These are phyloP conservation scores for Ormosia emarginata DNA, from an alignment of 306 rosid genomes.

Conservation along the genomic window DNA sequence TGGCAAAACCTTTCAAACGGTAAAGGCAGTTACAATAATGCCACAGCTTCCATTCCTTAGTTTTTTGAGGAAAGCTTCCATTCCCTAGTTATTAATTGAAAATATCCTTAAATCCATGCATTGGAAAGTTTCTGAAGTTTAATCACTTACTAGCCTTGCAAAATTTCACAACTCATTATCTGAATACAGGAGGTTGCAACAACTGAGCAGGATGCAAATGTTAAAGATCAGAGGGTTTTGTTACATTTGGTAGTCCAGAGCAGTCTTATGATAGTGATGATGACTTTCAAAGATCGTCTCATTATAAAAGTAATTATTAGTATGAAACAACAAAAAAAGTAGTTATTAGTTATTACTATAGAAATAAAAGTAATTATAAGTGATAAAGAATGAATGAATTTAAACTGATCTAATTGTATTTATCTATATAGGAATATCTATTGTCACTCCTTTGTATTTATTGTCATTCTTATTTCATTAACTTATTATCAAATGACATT, in stretches of 20 bases:
- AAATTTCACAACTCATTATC: no score
- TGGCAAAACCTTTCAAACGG: neutral
- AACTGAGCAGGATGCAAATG: conserved; percentile 16
- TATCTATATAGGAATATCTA: no score
- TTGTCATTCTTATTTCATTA: no score
- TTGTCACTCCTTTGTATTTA: no score
- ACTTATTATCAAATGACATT: no score
- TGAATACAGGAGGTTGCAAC: conserved; percentile 35
- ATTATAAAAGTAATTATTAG: conserved; percentile 29
- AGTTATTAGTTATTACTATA: no score
- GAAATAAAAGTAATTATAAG: no score
- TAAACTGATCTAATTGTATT: neutral
- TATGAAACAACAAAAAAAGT: no score
- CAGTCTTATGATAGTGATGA: conserved; percentile 44
- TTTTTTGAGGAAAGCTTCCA: no score
- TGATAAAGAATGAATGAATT: neutral
- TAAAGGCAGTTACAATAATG: no score
- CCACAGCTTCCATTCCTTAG: neutral
- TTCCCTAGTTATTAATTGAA: neutral
- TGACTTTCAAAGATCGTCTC: conserved; percentile 23
- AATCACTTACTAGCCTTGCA: neutral
- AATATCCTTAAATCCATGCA: neutral
- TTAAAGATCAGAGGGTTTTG: conserved; percentile 28
- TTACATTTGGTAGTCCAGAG: conserved; percentile 35
- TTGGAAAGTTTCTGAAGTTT: neutral